Evolutionary conservation across 73 alveolate genomes (phyloP).

Genomic region (Chromera velia): DNA sequence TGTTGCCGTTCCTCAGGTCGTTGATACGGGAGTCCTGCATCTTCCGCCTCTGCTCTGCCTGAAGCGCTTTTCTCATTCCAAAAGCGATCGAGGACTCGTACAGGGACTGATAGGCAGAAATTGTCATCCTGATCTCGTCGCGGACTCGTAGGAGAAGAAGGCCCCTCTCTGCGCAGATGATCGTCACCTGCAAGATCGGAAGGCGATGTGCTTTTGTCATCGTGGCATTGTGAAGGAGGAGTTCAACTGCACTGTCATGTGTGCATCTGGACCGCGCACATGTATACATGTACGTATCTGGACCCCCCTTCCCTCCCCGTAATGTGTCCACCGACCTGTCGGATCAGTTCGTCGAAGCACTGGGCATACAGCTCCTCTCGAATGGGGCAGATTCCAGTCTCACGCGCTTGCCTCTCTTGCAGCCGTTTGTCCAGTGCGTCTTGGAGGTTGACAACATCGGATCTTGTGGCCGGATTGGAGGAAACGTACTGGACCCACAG

Average conservation of each 20-base stretch:
- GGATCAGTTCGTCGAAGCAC: conserved; percentile 96
- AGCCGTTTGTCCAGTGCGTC: conserved; percentile 91
- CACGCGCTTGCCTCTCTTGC: conserved; percentile 95
- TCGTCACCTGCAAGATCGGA: conserved; percentile 71
- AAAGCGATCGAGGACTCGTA: conserved; percentile 94
- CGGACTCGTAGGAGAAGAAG: conserved; percentile 88
- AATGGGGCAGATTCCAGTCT: conserved; percentile 98
- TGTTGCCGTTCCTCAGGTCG: conserved; percentile 69
- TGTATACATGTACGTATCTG: not conserved
- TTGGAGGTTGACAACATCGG: conserved; percentile 90
- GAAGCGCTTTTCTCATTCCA: conserved; percentile 88
- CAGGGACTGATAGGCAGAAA: conserved; percentile 82
- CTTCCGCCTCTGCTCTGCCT: conserved; percentile 82
- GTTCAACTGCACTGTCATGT: not conserved
- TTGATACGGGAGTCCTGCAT: conserved; percentile 73
- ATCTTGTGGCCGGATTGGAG: conserved; percentile 85
- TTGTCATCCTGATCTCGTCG: conserved; percentile 85
- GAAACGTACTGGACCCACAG: conserved; percentile 90
- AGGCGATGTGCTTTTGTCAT: not conserved
- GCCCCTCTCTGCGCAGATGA: conserved; percentile 97
- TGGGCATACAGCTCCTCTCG: conserved; percentile 96
- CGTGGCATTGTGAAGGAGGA: not conserved
- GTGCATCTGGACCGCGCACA: not conserved
- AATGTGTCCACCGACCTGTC: conserved; percentile 29
- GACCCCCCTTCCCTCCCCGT: not conserved